Evolutionary conservation across 2,329 filamentous ascomycete species (phyloP).

Genomic region (Stachybotrys elegans): DNA sequence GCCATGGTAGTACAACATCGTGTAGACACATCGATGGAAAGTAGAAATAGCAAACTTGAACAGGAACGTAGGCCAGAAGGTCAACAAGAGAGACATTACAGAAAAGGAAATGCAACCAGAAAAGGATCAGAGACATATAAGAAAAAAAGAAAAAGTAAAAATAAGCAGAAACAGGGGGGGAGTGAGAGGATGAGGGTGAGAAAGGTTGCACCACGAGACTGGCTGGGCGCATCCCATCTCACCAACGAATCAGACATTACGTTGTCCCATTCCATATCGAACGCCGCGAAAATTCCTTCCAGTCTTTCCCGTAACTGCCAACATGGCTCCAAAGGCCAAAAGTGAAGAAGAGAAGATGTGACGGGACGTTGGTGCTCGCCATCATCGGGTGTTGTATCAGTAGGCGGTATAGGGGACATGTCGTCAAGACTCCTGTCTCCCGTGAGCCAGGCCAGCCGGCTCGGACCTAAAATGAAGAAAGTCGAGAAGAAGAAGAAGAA

Average conservation of each 20-base stretch:
- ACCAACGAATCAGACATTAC: constrained; percentile 12
- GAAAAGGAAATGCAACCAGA: background rate
- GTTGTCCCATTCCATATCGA: constrained; percentile 7
- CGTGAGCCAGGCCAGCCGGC: constrained; percentile 2
- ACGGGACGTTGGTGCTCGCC: no score
- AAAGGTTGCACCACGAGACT: constrained; percentile 5
- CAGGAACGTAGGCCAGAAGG: background rate
- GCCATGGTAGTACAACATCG: constrained; percentile 12
- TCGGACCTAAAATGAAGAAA: constrained; percentile 2
- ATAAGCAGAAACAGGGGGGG: constrained; percentile 4
- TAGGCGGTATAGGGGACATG: no score
- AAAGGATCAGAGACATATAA: constrained; percentile 4
- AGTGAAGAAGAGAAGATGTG: constrained; percentile 6
- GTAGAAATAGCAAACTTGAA: no score
- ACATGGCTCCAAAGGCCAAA: no score
- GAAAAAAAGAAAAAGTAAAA: constrained; percentile 6
- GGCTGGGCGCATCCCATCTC: background rate
- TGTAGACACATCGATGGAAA: no score
- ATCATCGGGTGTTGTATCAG: no score
- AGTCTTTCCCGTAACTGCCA: constrained; percentile 10
- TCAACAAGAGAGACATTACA: background rate
- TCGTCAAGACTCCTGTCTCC: no score
- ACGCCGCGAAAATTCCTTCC: constrained; percentile 7
- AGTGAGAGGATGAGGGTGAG: constrained; percentile 6
- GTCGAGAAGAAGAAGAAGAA: constrained; percentile 7